Evolutionary conservation across 2,329 filamentous ascomycete genomes (phyloP), one percentile per base, ranked within the genome.

Genomic region (Xylaria sp.): DNA sequence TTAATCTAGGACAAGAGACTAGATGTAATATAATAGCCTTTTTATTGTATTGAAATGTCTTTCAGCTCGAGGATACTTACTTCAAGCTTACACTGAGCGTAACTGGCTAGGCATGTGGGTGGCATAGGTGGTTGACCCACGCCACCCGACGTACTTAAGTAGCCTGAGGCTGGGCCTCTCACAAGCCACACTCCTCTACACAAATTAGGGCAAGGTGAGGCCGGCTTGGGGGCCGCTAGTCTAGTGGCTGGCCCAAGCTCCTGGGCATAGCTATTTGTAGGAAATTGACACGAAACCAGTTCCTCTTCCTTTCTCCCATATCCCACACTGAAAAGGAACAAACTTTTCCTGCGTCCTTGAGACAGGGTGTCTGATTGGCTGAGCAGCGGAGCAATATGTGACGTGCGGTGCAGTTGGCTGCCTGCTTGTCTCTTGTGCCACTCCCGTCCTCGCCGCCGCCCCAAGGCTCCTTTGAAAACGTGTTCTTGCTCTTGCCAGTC

Each of bases 331-430:
- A n/a, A n/a, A n/a, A 33, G 21, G 57, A 49, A 52, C 9, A 61
- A 52, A 55, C 17, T 65, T 21, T 17, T 45, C 31, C 25, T 17
- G 47, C 3, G 12, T 58, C 49, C 38, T 33, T 33, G 23, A 37
- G 46, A 45, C 61, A 64, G 25, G 61, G 52, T 61, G 57, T 63
- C 38, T 63, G 60, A 71, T 70, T 70, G 69, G 69, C 65, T 66
- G 58, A 67, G 47, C 71, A 74, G 69, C 65, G 66, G 58, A 67
- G 47, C 71, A 74, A 70, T 61, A 74, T 74, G 72, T 67, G 40
- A 68, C 67, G 50, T 60, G 67, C 61, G 62, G 62, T 58, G 72
- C 68, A 59, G 63, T 55, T 65, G 64, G 59, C 70, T 72, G 64
- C 60, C 59, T 69, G 52, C 57, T 70, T 64, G 66, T 63, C 64